Conservation (phyloP, 306 rosid species). For the Cyamopsis tetragonoloba region DNA sequence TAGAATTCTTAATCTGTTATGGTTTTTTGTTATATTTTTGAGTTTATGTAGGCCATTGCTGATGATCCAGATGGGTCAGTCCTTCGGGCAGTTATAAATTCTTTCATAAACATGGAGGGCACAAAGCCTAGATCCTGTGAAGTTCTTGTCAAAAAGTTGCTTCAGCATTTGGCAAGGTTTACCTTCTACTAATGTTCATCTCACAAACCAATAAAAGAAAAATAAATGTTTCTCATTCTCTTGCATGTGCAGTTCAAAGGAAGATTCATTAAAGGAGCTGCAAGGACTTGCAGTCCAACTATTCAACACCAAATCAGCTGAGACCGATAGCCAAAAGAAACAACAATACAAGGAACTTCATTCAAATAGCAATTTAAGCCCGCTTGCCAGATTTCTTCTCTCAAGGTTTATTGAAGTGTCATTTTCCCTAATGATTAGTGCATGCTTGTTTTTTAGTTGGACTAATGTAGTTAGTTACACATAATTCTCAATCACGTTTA, state of each 20-base stretch:
- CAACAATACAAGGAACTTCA: conserved; percentile 64
- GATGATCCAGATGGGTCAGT: conserved; percentile 72
- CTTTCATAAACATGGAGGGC: conserved; percentile 72
- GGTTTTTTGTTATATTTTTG: conserved; percentile 3
- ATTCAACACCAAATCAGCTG: conserved; percentile 48
- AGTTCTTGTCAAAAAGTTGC: conserved; percentile 66
- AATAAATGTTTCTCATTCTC: neutral
- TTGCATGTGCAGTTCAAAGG: conserved; percentile 62
- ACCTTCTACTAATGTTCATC: neutral
- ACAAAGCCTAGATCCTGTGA: conserved; percentile 75
- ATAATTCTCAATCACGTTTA: no score
- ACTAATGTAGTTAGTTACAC: no score
- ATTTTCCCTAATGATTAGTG: no score
- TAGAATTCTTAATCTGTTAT: neutral
- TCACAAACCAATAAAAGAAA: neutral
- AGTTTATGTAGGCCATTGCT: conserved; percentile 46
- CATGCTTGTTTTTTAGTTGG: no score
- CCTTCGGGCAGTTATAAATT: conserved; percentile 46
- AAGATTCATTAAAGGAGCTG: conserved; percentile 72
- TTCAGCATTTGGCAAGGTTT: conserved; percentile 83
- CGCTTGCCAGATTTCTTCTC: conserved; percentile 94
- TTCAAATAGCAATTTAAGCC: conserved; percentile 74
- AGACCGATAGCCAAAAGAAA: conserved; percentile 51
- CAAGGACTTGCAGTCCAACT: conserved; percentile 63
- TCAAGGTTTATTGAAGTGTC: conserved; percentile 62